A percentile compares a stretch with the other conserved stretches of the same genome.
Conservation (phyloP, 2,329 filamentous ascomycete genomes). For the Aspergillus clavatus region DNA sequence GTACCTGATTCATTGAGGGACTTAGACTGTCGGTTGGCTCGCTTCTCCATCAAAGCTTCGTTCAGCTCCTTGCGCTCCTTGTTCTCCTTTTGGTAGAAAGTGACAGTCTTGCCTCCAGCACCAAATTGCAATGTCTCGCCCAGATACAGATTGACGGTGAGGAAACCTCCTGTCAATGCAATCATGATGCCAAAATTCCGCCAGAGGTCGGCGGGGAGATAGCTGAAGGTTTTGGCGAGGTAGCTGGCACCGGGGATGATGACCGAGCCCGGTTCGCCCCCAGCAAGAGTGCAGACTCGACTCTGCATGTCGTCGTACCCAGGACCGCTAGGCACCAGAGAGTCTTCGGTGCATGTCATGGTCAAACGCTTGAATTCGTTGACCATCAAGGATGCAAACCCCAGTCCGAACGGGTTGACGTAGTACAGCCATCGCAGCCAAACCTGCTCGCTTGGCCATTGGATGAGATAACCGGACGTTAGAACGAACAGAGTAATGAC, state of each 20-base stretch:
- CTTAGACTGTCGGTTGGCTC: conserved; percentile 32
- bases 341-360: conserved; percentile 52
- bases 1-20: conserved; percentile 35
- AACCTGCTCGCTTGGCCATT: conserved; percentile 64
- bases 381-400: conserved; percentile 62
- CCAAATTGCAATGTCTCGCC: conserved; percentile 38
- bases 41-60: conserved; percentile 52
- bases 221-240: conserved; percentile 52
- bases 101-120: conserved; percentile 40
- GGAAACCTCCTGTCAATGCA: conserved; percentile 62
- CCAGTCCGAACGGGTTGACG: conserved; percentile 65
- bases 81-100: conserved; percentile 39
- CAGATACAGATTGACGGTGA: conserved; percentile 35
- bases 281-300: conserved; percentile 57
- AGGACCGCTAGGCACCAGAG: conserved; percentile 54
- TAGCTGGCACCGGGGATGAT: conserved; percentile 54
- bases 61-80: conserved; percentile 36
- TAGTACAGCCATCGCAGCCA: conserved; percentile 62
- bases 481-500: conserved; percentile 78
- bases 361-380: conserved; percentile 68
- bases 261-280: conserved; percentile 49
- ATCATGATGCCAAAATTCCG: conserved; percentile 76
- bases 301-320: conserved; percentile 50
- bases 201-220: conserved; percentile 57
- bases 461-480: conserved; percentile 78